Evolutionary conservation across 2,329 filamentous ascomycete genomes (phyloP).

Genomic region (Aspergillus terreus): DNA sequence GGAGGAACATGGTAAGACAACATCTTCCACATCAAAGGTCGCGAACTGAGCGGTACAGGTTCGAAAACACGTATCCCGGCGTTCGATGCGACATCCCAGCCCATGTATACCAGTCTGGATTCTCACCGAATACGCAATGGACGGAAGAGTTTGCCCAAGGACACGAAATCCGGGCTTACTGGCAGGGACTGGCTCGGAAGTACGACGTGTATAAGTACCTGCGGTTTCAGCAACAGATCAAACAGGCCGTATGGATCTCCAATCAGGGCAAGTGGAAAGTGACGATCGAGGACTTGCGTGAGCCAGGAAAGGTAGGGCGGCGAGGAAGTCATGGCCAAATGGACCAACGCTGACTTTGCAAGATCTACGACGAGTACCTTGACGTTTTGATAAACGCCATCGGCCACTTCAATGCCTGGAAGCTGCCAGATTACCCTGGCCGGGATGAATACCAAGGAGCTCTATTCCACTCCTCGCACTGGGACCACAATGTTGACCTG

Average conservation of each 20-base stretch:
- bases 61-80: slow-evolving; percentile 56
- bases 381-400: slow-evolving; percentile 63
- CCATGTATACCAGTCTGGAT: slow-evolving; percentile 67
- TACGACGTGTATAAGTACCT: slow-evolving; percentile 61
- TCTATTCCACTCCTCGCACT: slow-evolving; percentile 60
- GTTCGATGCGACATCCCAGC: slow-evolving; percentile 67
- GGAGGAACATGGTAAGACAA: slow-evolving; percentile 43
- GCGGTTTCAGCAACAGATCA: slow-evolving; percentile 54
- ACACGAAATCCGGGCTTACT: slow-evolving; percentile 64
- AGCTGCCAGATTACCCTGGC: slow-evolving; percentile 59
- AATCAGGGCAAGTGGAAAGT: slow-evolving; percentile 54
- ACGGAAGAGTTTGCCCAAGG: slow-evolving; percentile 65
- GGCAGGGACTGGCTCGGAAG: slow-evolving; percentile 60
- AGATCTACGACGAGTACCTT: slow-evolving; percentile 45
- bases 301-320: slow-evolving; percentile 19
- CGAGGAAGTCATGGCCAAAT: neutral
- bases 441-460: slow-evolving; percentile 53
- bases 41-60: slow-evolving; percentile 15
- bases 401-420: slow-evolving; percentile 65
- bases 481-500: slow-evolving; percentile 53
- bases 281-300: slow-evolving; percentile 34
- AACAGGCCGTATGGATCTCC: slow-evolving; percentile 55
- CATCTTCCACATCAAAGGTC: neutral
- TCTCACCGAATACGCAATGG: slow-evolving; percentile 66
- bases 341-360: slow-evolving; percentile 26